Evolutionary conservation across 2,329 filamentous ascomycete genomes (phyloP), one percentile per base, ranked within the genome.

Genomic region (Neocucurbitaria cava): DNA sequence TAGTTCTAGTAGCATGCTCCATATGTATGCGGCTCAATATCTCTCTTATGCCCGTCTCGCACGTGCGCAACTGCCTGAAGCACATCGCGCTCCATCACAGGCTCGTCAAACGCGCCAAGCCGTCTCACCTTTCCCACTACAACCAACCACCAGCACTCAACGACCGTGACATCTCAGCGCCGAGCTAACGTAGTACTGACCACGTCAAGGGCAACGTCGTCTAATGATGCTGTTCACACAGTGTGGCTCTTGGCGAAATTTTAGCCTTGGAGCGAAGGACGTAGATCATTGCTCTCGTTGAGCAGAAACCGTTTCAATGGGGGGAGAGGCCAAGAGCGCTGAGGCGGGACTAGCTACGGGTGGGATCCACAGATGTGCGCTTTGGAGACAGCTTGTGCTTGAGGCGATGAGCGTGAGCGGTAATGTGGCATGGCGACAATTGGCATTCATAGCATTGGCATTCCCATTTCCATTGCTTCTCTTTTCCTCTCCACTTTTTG

Each of bases 401-500:
- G 64, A 68, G 55, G 51, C 46, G 46, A 50, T 44, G 48, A 58
- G 44, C 49, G 48, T 56, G 47, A 47, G 59, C 60, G 56, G 59
- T 49, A 58, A 55, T 54, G 33, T 49, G 43, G 58, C 56, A 54
- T 51, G 52, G 54, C 56, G 60, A 54, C 62, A 58, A 49, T 47
- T 55, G 45, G 49, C 59, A 65, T 66, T 64, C 63, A 74, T 68
- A 74, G 66, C 40, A 61, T 68, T 69, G 60, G 63, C 61, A 59
- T 62, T 50, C 61, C 70, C 65, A 59, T 64, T 58, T 62, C 55
- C 44, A 50, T 46, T 58, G 51, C 52, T 57, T 62, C 62, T 58
- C 52, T 40, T 56, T 59, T 52, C 31, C 51, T 54, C 56, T 51
- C 51, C 54, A 59, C 53, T 52, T 64, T 51, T 58, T 61, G 59